phyloP scores from a whole-genome alignment of 768 basidiomycete genomes.

The Mycena galopus region DNA sequence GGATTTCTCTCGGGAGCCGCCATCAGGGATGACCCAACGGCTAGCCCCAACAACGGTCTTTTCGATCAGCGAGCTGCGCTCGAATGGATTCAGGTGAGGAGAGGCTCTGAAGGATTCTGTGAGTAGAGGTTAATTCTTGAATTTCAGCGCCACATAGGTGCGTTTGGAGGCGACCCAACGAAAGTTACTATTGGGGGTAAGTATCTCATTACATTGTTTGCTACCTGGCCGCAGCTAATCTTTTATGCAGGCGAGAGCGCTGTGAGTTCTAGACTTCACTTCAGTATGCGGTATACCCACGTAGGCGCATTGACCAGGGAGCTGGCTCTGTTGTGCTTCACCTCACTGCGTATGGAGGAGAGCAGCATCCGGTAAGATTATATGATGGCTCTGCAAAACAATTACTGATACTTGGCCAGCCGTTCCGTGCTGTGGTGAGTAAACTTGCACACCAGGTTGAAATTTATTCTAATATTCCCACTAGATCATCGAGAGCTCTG shows the following conservation, averaged over 20 bases:
- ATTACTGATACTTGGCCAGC: slow-evolving; percentile 17
- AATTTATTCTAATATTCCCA: neutral
- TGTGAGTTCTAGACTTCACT: slow-evolving; percentile 38
- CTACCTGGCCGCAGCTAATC: neutral
- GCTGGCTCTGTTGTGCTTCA: slow-evolving; percentile 36
- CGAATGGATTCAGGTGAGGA: slow-evolving; percentile 55
- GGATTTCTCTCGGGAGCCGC: slow-evolving; percentile 45
- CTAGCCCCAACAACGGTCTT: slow-evolving; percentile 50
- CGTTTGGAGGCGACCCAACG: slow-evolving; percentile 45
- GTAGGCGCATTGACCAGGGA: slow-evolving; percentile 16
- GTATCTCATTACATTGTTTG: neutral
- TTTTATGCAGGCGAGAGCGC: slow-evolving; percentile 46
- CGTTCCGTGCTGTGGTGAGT: slow-evolving; percentile 38
- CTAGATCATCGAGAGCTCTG: slow-evolving; percentile 34
- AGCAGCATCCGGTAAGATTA: slow-evolving; percentile 30
- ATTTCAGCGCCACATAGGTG: slow-evolving; percentile 47
- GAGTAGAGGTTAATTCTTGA: too few relatives aligned
- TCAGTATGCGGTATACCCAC: neutral
- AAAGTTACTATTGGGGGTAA: slow-evolving; percentile 44
- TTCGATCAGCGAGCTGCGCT: slow-evolving; percentile 51
- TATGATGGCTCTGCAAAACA: neutral
- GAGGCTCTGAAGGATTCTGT: too few relatives aligned
- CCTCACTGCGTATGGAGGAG: slow-evolving; percentile 35
- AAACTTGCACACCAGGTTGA: neutral
- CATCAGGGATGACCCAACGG: slow-evolving; percentile 38